Evolutionary conservation across 2,329 filamentous ascomycete genomes (phyloP).

Genomic region (Aspergillus pseudoterreus): DNA sequence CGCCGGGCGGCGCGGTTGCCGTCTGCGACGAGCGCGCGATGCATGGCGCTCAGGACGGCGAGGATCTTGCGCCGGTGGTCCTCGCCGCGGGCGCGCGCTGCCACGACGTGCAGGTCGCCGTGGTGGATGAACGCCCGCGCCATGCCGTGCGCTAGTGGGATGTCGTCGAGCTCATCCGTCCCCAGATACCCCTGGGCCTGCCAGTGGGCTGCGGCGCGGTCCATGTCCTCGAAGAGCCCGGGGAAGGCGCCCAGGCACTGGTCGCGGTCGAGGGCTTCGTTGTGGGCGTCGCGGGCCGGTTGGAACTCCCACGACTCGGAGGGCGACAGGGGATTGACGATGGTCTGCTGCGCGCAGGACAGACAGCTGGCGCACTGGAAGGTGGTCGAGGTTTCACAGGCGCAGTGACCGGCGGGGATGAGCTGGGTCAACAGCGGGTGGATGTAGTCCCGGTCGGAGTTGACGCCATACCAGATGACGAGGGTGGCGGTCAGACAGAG

Average conservation of each 20-base stretch:
- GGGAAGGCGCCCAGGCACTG: constrained; percentile 34
- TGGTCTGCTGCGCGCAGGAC: constrained; percentile 18
- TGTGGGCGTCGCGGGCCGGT: constrained; percentile 29
- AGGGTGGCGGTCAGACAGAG: constrained; percentile 17
- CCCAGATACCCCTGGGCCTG: constrained; percentile 20
- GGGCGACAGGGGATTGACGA: constrained; percentile 7
- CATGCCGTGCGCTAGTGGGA: constrained; percentile 31
- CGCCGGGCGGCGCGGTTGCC: constrained; percentile 30
- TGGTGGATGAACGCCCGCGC: constrained; percentile 30
- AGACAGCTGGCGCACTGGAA: constrained; percentile 37
- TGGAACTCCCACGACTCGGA: constrained; percentile 27
- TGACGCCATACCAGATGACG: constrained; percentile 33
- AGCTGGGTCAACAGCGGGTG: constrained; percentile 36
- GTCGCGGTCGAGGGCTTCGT: constrained; percentile 22
- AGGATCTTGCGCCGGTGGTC: constrained; percentile 37
- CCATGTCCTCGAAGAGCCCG: constrained; percentile 34
- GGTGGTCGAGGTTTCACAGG: constrained; percentile 35
- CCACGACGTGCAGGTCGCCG: constrained; percentile 31
- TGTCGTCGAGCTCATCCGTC: constrained; percentile 24
- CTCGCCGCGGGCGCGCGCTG: constrained; percentile 27
- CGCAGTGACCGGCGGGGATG: constrained; percentile 38
- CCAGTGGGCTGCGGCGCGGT: constrained; percentile 30
- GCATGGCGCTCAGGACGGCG: constrained; percentile 45
- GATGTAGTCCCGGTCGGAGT: constrained; percentile 34
- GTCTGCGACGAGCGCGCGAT: constrained; percentile 45